Percentiles rank a stretch among this genome's conserved stretches.
These are phyloP conservation scores for Cladosporium halotolerans DNA, from an alignment of 2,329 filamentous ascomycete genomes.

Conservation along the genomic window DNA sequence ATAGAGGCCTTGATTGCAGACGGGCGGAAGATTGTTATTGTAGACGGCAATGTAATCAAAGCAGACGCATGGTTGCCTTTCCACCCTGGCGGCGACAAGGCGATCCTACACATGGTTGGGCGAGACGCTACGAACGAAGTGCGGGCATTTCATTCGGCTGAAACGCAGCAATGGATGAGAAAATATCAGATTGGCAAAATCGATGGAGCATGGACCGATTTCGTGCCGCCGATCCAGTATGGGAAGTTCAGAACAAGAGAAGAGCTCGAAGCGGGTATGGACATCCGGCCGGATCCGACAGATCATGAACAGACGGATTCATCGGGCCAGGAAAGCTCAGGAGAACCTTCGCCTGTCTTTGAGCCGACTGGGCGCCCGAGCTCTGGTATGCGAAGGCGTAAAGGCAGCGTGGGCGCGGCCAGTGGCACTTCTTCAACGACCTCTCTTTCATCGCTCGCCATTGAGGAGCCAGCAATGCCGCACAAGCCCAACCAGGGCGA, in stretches of 20 bases:
- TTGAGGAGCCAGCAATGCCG: constrained; percentile 31
- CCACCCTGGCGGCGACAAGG: constrained; percentile 86
- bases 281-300: constrained; percentile 5
- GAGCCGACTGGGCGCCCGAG: constrained; percentile 43
- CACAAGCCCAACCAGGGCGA: constrained; percentile 55
- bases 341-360: constrained; percentile 52
- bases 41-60: constrained; percentile 75
- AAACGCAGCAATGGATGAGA: constrained; percentile 69
- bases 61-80: constrained; percentile 82
- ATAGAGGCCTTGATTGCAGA: constrained; percentile 79
- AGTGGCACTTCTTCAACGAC: constrained; percentile 48
- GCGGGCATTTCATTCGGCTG: constrained; percentile 82
- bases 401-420: background rate
- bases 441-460: constrained; percentile 50
- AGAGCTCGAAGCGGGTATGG: constrained; percentile 26
- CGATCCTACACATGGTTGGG: constrained; percentile 81
- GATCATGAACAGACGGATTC: constrained; percentile 26
- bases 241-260: constrained; percentile 61
- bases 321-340: constrained; percentile 41
- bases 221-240: constrained; percentile 85
- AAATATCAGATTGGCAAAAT: constrained; percentile 78
- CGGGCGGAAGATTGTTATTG: constrained; percentile 71
- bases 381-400: background rate
- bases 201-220: constrained; percentile 78
- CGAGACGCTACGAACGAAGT: constrained; percentile 78